Evolutionary conservation across 352 stramenopile species (phyloP), one percentile per base, ranked within the genome.

Genomic region (Phytophthora sp.): DNA sequence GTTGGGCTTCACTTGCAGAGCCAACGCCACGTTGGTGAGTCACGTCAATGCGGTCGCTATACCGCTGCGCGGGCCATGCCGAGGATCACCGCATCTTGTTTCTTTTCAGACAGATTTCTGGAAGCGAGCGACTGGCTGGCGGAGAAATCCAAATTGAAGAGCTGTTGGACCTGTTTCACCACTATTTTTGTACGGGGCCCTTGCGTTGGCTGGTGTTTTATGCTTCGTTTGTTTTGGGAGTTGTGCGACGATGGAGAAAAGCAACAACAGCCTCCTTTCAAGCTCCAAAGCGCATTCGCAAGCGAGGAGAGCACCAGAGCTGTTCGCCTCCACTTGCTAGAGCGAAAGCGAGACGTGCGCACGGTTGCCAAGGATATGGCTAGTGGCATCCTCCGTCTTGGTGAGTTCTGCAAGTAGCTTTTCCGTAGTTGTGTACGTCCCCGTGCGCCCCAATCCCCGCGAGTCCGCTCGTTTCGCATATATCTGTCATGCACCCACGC

Each of bases 211-310:
- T 66, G 60, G 57, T 66, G 57, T 39, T 73, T 67, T 72, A 48
- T 39, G 45, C 35, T 53, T 44, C 31, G 44, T 66, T 76, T 72
- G 59, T 66, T 69, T 76, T 73, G 45, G 53, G 58, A 62, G 60
- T 62, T 71, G 63, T 74, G 61, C 54, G 65, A 74, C 53, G 56
- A 78, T 72, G 65, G 28, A 57, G 59, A 67, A 68, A 57, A 69
- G 46, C 46, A 43, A 59, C 56, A 66, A 66, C 56, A 65, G 42
- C 49, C 32, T 61, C 43, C 50, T 70, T 54, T 67, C 30, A 63
- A 58, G 54, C 37, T 39, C 54, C 64, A 71, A 74, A 70, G 59
- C 50, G 45, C 59, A 69, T 64, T 77, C 54, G 43, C 64, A 66
- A 67, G 54, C 34, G 27, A 75, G 31, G 28, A 72, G 50, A 67